Evolutionary conservation across 768 basidiomycete genomes (phyloP).

Genomic region (Leccinum broughii): DNA sequence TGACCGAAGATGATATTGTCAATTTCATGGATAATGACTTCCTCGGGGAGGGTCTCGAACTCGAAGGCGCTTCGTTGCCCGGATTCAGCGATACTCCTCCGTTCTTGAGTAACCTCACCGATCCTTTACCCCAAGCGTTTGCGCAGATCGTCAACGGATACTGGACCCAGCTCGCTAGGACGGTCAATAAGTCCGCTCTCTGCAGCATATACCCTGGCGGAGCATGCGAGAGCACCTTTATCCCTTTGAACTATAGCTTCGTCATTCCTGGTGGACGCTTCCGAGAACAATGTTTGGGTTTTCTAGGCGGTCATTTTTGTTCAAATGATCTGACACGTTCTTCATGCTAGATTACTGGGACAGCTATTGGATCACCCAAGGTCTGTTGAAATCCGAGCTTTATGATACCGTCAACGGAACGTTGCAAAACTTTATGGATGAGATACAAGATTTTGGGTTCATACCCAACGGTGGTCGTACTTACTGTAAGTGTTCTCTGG

Average conservation of each 20-base stretch:
- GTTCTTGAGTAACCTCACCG: constrained; percentile 69
- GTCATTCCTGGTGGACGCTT: constrained; percentile 89
- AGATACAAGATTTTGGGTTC: constrained; percentile 81
- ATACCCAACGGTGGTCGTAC: constrained; percentile 94
- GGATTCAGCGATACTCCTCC: constrained; percentile 64
- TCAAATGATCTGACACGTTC: not conserved
- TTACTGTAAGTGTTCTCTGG: constrained; percentile 57
- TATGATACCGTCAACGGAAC: constrained; percentile 72
- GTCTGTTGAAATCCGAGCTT: constrained; percentile 79
- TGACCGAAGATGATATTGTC: constrained; percentile 66
- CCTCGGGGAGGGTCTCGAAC: constrained; percentile 81
- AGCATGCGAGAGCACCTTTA: constrained; percentile 78
- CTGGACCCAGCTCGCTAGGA: constrained; percentile 79
- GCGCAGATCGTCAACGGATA: constrained; percentile 79
- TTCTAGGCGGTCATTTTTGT: not conserved
- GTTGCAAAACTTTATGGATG: constrained; percentile 94
- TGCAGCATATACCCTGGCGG: constrained; percentile 52
- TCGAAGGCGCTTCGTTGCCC: constrained; percentile 59
- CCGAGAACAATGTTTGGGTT: constrained; percentile 74
- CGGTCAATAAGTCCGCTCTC: constrained; percentile 67
- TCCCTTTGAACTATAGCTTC: constrained; percentile 90
- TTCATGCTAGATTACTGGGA: constrained; percentile 51
- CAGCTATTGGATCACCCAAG: constrained; percentile 87
- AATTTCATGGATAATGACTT: constrained; percentile 76
- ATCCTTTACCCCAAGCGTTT: constrained; percentile 70